These are phyloP conservation scores for Aspergillus fumigatiaffinis DNA, from an alignment of 2,329 filamentous ascomycete genomes.

Conservation along the genomic window DNA sequence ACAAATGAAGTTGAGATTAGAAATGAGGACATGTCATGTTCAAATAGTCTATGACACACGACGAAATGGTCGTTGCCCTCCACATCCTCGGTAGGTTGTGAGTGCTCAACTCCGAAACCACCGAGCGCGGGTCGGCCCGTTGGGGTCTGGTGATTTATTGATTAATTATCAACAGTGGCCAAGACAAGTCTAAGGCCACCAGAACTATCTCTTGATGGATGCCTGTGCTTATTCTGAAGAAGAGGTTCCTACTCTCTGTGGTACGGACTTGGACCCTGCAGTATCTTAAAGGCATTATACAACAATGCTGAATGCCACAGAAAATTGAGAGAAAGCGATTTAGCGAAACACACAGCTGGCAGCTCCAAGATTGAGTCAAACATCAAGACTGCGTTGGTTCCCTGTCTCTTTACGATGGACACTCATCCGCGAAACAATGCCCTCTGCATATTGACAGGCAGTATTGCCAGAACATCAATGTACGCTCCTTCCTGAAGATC, in stretches of 20 bases:
- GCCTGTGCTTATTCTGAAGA: neutral
- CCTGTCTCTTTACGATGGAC: neutral
- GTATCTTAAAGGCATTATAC: neutral
- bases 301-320: neutral
- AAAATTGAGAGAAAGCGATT: neutral
- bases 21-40: neutral
- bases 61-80: neutral
- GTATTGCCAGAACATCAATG: neutral
- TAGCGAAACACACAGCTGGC: neutral
- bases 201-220: neutral
- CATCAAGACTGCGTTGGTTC: neutral
- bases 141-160: neutral
- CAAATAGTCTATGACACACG: neutral
- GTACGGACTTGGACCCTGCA: neutral
- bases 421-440: neutral
- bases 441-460: neutral
- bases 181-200: neutral
- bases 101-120: neutral
- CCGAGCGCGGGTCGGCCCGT: slow-evolving; percentile 15
- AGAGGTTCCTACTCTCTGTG: neutral
- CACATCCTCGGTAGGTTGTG: slow-evolving; percentile 8
- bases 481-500: neutral
- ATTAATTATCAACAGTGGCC: neutral
- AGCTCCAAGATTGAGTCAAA: neutral
- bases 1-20: neutral